Evolutionary conservation across 2,329 filamentous ascomycete genomes (phyloP).

Genomic region (Colletotrichum sidae): DNA sequence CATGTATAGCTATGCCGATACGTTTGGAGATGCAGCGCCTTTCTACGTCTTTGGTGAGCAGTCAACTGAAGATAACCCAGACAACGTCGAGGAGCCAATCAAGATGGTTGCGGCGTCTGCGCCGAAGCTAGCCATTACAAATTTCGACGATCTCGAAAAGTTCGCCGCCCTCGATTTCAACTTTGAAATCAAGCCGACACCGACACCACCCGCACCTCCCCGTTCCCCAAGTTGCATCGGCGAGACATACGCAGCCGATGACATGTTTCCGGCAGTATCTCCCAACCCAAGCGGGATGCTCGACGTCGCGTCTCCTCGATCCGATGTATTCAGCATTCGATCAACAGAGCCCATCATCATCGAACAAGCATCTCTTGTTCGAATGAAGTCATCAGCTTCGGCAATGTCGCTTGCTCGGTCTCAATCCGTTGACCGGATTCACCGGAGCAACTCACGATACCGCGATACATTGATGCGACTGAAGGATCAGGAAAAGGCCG

Average conservation of each 20-base stretch:
- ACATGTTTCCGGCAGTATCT: conserved; percentile 27
- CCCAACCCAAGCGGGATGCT: conserved; percentile 36
- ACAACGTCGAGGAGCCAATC: background rate
- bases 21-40: conserved; percentile 56
- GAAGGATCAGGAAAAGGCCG: background rate
- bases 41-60: conserved; percentile 61
- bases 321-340: conserved; percentile 49
- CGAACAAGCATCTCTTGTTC: conserved; percentile 53
- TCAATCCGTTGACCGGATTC: conserved; percentile 53
- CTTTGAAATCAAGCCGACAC: conserved; percentile 42
- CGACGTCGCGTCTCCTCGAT: conserved; percentile 46
- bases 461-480: conserved; percentile 41
- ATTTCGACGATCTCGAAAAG: conserved; percentile 76
- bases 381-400: conserved; percentile 46
- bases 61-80: background rate
- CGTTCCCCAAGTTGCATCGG: conserved; percentile 49
- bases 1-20: conserved; percentile 56
- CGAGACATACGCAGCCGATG: conserved; percentile 44
- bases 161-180: conserved; percentile 82
- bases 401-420: conserved; percentile 45
- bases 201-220: conserved; percentile 35
- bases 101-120: conserved; percentile 15
- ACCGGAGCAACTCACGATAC: conserved; percentile 45
- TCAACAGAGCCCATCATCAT: conserved; percentile 52
- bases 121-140: conserved; percentile 44